A percentile compares a stretch with the other conserved stretches of the same genome.
Conservation (phyloP, 495 filamentous ascomycete species). For the Chaetomium cochliodes region DNA sequence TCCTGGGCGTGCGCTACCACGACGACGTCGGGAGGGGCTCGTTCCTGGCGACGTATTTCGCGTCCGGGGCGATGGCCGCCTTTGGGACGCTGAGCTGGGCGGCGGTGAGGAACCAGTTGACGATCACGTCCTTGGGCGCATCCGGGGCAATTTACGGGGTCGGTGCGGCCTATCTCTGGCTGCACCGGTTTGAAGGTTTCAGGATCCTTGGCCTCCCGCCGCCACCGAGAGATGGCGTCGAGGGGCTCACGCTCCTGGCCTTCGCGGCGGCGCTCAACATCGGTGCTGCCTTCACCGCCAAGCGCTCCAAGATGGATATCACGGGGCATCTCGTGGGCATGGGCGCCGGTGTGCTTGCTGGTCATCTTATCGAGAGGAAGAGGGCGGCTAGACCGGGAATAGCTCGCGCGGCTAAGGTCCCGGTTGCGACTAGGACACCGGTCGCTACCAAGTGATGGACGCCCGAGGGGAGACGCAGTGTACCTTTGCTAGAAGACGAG, state of each 20-base stretch:
- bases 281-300: conserved; percentile 39
- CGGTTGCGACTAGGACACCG: not conserved
- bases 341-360: conserved; percentile 48
- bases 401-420: not conserved
- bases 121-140: conserved; percentile 60
- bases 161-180: conserved; percentile 64
- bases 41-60: conserved; percentile 77
- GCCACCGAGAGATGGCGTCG: conserved; percentile 50
- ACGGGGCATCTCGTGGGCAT: conserved; percentile 73
- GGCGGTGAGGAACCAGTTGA: conserved; percentile 49
- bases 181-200: conserved; percentile 56
- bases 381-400: conserved; percentile 21
- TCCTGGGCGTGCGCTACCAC: conserved; percentile 59
- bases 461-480: too few species aligned
- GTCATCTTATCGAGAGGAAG: conserved; percentile 34
- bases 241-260: conserved; percentile 50
- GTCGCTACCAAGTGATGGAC: not conserved
- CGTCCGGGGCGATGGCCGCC: conserved; percentile 64
- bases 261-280: conserved; percentile 50
- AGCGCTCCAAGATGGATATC: conserved; percentile 55
- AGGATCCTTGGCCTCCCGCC: conserved; percentile 53
- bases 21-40: conserved; percentile 83
- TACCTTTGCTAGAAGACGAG: not conserved
- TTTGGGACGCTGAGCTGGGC: conserved; percentile 59
- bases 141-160: conserved; percentile 71